Evolutionary conservation across 2,329 filamentous ascomycete species (phyloP).

Genomic region (Stachybotrys echinatus): DNA sequence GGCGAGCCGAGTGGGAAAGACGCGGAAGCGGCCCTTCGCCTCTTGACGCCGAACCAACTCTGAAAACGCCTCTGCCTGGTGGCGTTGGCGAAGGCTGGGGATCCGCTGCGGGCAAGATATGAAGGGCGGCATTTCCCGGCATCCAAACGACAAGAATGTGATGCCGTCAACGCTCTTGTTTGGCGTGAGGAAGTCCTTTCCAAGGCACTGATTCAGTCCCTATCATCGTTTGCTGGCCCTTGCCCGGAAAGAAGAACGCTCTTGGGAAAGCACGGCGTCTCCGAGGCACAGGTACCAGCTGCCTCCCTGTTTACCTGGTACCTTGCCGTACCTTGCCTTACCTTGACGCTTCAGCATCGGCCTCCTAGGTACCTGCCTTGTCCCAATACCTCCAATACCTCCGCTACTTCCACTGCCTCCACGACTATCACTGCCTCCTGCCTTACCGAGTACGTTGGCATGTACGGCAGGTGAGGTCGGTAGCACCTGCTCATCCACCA

Average conservation of each 20-base stretch:
- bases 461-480: neutral
- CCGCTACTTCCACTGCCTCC: too few relatives aligned
- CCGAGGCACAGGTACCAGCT: neutral
- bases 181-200: neutral
- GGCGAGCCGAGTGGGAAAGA: neutral
- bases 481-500: neutral
- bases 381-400: too few relatives aligned
- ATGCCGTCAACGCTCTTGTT: neutral
- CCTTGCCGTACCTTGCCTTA: too few relatives aligned
- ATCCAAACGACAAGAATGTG: neutral
- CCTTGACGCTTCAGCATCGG: too few relatives aligned
- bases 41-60: too few relatives aligned
- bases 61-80: neutral
- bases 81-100: neutral
- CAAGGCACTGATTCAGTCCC: neutral
- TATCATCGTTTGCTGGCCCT: neutral
- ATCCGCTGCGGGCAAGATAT: neutral
- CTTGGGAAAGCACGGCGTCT: neutral
- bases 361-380: too few relatives aligned
- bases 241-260: too few relatives aligned
- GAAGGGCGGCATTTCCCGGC: neutral
- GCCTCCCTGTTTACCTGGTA: neutral
- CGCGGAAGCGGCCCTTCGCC: neutral
- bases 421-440: too few relatives aligned
- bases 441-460: too few relatives aligned